Evolutionary conservation across 1,139 yeast species (phyloP).

Genomic region (Spencermartinsiella ligniputridi): DNA sequence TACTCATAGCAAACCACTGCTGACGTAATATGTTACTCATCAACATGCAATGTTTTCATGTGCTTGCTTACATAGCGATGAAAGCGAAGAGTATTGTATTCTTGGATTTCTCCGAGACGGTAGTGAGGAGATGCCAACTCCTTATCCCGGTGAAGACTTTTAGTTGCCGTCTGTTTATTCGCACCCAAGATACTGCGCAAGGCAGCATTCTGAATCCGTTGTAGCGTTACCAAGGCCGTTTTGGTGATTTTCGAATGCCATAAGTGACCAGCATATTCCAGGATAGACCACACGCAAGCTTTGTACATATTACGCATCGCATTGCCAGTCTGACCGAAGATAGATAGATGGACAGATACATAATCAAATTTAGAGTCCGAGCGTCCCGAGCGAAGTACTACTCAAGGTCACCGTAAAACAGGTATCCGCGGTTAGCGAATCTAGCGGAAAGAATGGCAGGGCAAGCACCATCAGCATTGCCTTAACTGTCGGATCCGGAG

Average conservation of each 20-base stretch:
- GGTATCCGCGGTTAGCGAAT: too few relatives aligned
- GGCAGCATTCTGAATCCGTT: background rate
- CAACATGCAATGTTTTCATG: too few relatives aligned
- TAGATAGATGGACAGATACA: too few relatives aligned
- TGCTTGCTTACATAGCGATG: background rate
- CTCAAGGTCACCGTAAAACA: too few relatives aligned
- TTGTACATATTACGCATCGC: background rate
- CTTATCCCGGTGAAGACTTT: background rate
- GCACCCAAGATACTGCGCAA: background rate
- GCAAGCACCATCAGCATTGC: too few relatives aligned
- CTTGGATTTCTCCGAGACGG: background rate
- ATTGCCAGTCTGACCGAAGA: constrained; percentile 8
- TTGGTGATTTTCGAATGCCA: background rate
- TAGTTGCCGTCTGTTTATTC: background rate
- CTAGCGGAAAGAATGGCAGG: too few relatives aligned
- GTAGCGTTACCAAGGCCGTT: background rate
- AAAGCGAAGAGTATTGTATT: background rate
- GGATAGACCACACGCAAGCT: background rate
- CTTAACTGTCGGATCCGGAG: too few relatives aligned
- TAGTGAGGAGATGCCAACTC: background rate
- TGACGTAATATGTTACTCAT: too few relatives aligned
- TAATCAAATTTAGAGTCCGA: too few relatives aligned
- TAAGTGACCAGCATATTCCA: background rate
- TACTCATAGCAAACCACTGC: too few relatives aligned
- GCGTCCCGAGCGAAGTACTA: too few relatives aligned